phyloP scores from a whole-genome alignment of 129 eudicot genomes.

The carrot (Daucus carota) region DH1_v3.0 NC_030388.2:24663501-24664000 shows the following conservation, averaged over 20 bases:
- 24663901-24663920: conserved; percentile 32
- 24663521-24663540: background rate
- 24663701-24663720: background rate
- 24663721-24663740: background rate
- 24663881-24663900: conserved; percentile 28
- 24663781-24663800: background rate
- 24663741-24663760: background rate
- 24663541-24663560: background rate
- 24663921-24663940: conserved; percentile 14
- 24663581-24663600: background rate
- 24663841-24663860: conserved; percentile 79
- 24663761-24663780: background rate
- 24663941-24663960: background rate
- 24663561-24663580: background rate
- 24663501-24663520: too few relatives aligned
- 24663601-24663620: background rate
- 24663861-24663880: conserved; percentile 54
- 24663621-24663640: background rate
- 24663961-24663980: background rate
- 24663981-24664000: conserved; percentile 45
- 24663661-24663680: background rate
- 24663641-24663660: background rate
- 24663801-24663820: conserved; percentile 20
- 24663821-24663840: conserved; percentile 44
- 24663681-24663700: background rate